Evolutionary conservation across 2,329 filamentous ascomycete species (phyloP).

Genomic region (Bipolaris bicolor): DNA sequence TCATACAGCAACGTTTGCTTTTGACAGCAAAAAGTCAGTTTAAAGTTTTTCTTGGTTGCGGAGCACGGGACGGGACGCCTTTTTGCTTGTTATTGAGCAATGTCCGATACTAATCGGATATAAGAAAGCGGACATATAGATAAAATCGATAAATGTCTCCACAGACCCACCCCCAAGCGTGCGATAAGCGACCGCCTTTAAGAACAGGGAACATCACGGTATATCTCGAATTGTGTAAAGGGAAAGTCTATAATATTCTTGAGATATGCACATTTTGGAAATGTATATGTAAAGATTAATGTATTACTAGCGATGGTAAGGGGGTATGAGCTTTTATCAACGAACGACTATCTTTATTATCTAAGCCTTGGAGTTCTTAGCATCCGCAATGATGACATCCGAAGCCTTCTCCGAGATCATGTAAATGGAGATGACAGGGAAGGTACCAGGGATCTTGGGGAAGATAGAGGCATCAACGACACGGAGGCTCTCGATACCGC

Average conservation of each 20-base stretch:
- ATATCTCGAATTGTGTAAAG: background rate
- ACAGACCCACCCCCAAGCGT: too few relatives aligned
- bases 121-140: too few relatives aligned
- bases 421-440: slow-evolving; percentile 59
- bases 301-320: background rate
- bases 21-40: too few relatives aligned
- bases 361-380: slow-evolving; percentile 3
- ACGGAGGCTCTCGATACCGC: slow-evolving; percentile 59
- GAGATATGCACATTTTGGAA: background rate
- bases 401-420: slow-evolving; percentile 68
- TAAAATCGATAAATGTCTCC: too few relatives aligned
- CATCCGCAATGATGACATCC: slow-evolving; percentile 58
- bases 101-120: too few relatives aligned
- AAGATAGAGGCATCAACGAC: slow-evolving; percentile 51
- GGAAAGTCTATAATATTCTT: background rate
- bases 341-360: too few relatives aligned
- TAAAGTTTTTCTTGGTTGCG: too few relatives aligned
- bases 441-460: slow-evolving; percentile 57
- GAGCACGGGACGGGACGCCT: too few relatives aligned
- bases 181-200: background rate
- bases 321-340: background rate
- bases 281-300: background rate
- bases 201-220: background rate
- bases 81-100: too few relatives aligned
- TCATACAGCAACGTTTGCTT: too few relatives aligned